Evolutionary conservation across 2,329 filamentous ascomycete genomes (phyloP), one percentile per base, ranked within the genome.

Genomic region (Penicillium sp.): DNA sequence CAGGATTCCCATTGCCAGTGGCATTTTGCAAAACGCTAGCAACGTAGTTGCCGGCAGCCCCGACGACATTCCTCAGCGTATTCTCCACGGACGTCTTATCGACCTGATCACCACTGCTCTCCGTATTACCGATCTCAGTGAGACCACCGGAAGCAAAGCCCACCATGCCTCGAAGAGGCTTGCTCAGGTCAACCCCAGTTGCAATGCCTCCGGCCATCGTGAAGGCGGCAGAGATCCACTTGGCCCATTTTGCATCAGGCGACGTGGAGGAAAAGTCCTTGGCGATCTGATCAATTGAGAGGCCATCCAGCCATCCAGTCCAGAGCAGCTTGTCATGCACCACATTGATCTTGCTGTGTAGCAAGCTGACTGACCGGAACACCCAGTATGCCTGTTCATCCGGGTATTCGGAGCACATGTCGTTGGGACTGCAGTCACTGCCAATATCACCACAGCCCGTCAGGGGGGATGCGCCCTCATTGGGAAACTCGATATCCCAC

Each of bases 281-380:
- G 18, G 9, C 27, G 13, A 37, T 37, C 35, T 37, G 35, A n/a
- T 37, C 35, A 11, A 37, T 37, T 18, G 35, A 37, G 7, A 37
- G 35, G 13, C 27, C 35, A 23, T 37, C 35, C 5, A 37, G 11
- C 35, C 35, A 37, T 8, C 35, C 35, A 10, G 17, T 25, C 35
- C 35, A 37, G n/a, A 21, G 18, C 15, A 37, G n/a, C 19, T 37
- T 28, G 9, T 25, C 35, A 14, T 20, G 35, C 10, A 37, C 27
- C 6, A 17, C 9, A 15, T 30, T 31, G 10, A 37, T 37, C 9
- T 37, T 37, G 27, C 35, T 37, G 10, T 37, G 28, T 10, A 31
- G 28, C 4, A 16, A 8, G 5, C 28, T 16, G 11, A 31, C 16
- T 14, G 13, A n/a, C 14, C 17, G 18, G 17, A 37, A 13, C 1